Conservation (phyloP, 2,329 filamentous ascomycete genomes). For the Arthrobotrys iridis region DNA sequence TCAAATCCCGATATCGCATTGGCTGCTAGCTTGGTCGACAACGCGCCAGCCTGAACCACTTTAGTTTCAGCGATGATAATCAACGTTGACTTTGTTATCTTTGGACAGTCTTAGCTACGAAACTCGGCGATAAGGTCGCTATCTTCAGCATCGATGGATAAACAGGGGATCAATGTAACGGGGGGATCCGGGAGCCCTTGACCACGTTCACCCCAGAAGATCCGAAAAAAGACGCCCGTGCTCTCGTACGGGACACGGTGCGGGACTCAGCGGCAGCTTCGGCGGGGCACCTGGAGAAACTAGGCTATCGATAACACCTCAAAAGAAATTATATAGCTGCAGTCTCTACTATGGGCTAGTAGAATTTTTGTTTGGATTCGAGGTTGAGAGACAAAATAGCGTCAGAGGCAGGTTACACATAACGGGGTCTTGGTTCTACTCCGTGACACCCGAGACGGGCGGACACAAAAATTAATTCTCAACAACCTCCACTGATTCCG, state of each 20-base stretch:
- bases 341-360: background rate
- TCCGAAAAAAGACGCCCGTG: conserved; percentile 6
- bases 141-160: background rate
- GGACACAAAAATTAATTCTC: background rate
- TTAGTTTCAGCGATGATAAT: background rate
- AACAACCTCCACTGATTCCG: background rate
- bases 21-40: background rate
- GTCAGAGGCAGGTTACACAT: conserved; percentile 27
- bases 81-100: no score
- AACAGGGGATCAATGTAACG: background rate
- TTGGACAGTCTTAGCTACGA: no score
- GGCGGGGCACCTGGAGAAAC: background rate
- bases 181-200: background rate
- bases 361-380: no score
- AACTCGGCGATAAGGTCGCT: background rate
- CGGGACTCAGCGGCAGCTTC: background rate
- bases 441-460: conserved; percentile 23
- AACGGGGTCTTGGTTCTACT: background rate
- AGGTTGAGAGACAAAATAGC: conserved; percentile 5
- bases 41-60: background rate
- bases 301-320: conserved; percentile 4
- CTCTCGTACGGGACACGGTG: background rate
- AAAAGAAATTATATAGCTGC: background rate
- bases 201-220: background rate
- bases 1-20: conserved; percentile 29